These are phyloP conservation scores for Hypoxylon lienhwacheense DNA, from an alignment of 495 filamentous ascomycete species.

Conservation along the genomic window DNA sequence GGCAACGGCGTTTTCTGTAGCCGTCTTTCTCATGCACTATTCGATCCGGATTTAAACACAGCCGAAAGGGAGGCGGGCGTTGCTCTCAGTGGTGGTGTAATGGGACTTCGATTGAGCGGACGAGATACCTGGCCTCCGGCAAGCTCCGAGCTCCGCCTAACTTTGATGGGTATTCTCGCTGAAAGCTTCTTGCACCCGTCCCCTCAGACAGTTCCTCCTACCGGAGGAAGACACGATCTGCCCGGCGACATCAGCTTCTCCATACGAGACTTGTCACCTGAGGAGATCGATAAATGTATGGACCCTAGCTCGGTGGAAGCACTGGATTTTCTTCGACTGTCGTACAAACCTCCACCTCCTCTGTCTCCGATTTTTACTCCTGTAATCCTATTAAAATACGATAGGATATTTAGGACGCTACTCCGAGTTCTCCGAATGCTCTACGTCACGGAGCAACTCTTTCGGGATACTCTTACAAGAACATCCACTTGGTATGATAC, in stretches of 20 bases:
- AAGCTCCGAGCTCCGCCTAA: constrained; percentile 85
- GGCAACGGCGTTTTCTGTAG: constrained; percentile 82
- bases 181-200: constrained; percentile 61
- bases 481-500: constrained; percentile 33
- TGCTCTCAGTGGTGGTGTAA: constrained; percentile 66
- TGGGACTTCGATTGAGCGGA: constrained; percentile 77
- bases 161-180: constrained; percentile 80
- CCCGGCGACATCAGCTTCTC: constrained; percentile 85
- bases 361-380: constrained; percentile 74
- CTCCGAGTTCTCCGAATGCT: constrained; percentile 79
- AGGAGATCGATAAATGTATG: constrained; percentile 76
- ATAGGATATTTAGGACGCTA: constrained; percentile 76
- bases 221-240: constrained; percentile 54
- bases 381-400: constrained; percentile 71
- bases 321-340: constrained; percentile 84
- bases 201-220: background rate
- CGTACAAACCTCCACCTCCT: constrained; percentile 76
- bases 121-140: constrained; percentile 88
- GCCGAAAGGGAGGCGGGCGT: constrained; percentile 72
- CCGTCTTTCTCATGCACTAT: constrained; percentile 78
- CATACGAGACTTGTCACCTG: constrained; percentile 73
- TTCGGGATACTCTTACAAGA: constrained; percentile 58
- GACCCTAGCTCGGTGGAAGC: constrained; percentile 80
- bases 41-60: constrained; percentile 79
- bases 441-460: constrained; percentile 71